phyloP scores from a whole-genome alignment of 169 alveolate genomes.

The Eimeria sp. region DNA sequence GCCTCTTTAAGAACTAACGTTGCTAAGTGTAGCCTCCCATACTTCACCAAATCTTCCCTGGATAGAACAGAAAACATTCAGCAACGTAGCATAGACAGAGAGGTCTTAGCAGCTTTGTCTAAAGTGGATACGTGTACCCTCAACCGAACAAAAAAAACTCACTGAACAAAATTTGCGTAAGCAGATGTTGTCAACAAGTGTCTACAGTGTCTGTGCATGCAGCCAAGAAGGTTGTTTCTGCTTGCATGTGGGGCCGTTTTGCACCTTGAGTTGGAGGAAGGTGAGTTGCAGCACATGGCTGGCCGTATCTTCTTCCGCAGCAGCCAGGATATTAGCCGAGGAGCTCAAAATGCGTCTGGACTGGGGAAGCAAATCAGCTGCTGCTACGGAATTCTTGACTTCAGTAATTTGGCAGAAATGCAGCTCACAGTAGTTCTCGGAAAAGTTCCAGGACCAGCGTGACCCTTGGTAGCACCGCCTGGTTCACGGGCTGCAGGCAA shows the following conservation, averaged over 20 bases:
- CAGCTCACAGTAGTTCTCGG: not conserved
- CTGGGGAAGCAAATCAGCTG: not conserved
- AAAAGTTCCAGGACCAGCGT: not conserved
- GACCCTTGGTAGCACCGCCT: not conserved
- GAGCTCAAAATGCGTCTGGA: not conserved
- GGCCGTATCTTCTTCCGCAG: not conserved
- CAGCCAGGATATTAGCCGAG: not conserved
- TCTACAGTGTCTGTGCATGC: no score
- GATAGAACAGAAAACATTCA: no score
- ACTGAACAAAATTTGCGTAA: no score
- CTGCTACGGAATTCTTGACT: not conserved
- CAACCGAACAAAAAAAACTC: no score
- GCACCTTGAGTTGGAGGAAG: no score
- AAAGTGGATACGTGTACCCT: no score
- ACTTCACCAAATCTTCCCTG: not conserved
- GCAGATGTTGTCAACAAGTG: no score
- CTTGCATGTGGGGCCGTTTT: no score
- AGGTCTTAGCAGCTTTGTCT: no score
- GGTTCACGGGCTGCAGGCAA: not conserved
- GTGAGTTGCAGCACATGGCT: not conserved
- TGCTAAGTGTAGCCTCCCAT: not conserved
- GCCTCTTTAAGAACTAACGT: not conserved
- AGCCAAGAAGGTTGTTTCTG: no score
- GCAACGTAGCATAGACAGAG: no score
- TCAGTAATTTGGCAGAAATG: not conserved